Evolutionary conservation across 1,284 basidiomycete genomes (phyloP), one percentile per base, ranked within the genome.

Genomic region (Inonotus obliquus): DNA sequence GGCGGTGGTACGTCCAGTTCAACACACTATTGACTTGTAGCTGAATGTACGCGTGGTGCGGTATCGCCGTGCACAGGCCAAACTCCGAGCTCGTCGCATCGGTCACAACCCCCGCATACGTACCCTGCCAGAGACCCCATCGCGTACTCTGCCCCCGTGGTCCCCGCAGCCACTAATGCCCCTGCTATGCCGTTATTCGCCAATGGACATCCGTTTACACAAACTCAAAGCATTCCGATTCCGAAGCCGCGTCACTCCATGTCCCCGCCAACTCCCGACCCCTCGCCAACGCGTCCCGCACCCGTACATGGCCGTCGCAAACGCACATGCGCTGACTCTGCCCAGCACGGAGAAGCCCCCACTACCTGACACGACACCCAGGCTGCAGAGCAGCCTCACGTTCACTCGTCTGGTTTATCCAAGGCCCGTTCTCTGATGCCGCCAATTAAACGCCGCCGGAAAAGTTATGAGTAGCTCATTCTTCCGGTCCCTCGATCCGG

Each of bases 221-320:
- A 49, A 19, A n/a, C 45, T n/a, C 21, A 38, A 11, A n/a, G 23
- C n/a, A 19, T 52, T 27, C 51, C 56, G 10, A 25, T 35, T 21
- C 27, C 51, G 29, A 60, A 60, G n/a, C 39, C 52, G 38, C 53
- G 53, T 14, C 21, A 60, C 13, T 48, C 59, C 10, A 32, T 29
- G 19, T 55, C 59, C 13, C 44, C 53, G n/a, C 59, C 59, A 9
- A 60, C 59, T 13, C 59, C 59, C 2, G 21, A 52, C 7, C 19
- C 59, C 7, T 19, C 59, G 3, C 59, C 53, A 14, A 52, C 52
- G 25, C 53, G 25, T n/a, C 58, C 48, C 49, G 59, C 59, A 54
- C 39, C 32, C 13, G 32, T 39, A 32, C 32, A 32, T 45, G 27
- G 29, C 19, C 41, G 39, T 4, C 59, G 52, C 41, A 53, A 44